Base-by-base conservation (phyloP, 768 basidiomycete species). In the Sporobolomyces roseus region DNA sequence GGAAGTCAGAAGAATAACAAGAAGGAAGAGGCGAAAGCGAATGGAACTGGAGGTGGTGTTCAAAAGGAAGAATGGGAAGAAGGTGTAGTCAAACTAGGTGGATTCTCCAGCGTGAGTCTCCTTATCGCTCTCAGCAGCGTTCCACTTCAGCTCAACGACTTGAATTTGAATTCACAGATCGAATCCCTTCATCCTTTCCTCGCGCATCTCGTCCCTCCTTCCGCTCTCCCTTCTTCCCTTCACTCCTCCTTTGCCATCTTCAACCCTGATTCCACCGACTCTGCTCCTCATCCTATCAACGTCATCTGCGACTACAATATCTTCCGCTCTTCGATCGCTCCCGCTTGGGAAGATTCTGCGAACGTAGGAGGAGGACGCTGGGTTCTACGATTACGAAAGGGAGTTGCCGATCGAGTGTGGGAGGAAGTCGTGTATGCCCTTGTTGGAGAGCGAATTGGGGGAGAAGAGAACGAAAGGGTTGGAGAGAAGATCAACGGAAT, bases 141-240 rank as follows among this genome's bases (percentile, higher is more conserved):
- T n/a, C n/a, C n/a, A n/a, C n/a, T n/a, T n/a, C n/a, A n/a, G n/a
- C n/a, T n/a, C n/a, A n/a, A n/a, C n/a, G n/a, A n/a, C n/a, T n/a
- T n/a, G n/a, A n/a, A n/a, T n/a, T n/a, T n/a, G n/a, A n/a, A 17
- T 17, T 7, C 32, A 3, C 76, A 92, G 88, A 89, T 91, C 60
- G 94, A 97, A 80, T 93, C 91, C 43, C 96, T 93, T 79, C 94
- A 93, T 88, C 88, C 91, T 29, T 81, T 98, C 66, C 89, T 90
- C 83, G 92, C 93, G 6, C 94, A 97, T 78, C 84, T 98, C 32
- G 83, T 87, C 8, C 86, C 90, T 0, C 92, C 93, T 2, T 92
- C 90, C 2, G 83, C 84, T 17, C 83, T 97, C 30, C 83, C 85
- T 16, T 88, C 93, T 9, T 94, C 71, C 4, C 35, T 62, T 27